These are phyloP conservation scores for Phylloporus arenicola DNA, from an alignment of 768 basidiomycete species.

Conservation along the genomic window DNA sequence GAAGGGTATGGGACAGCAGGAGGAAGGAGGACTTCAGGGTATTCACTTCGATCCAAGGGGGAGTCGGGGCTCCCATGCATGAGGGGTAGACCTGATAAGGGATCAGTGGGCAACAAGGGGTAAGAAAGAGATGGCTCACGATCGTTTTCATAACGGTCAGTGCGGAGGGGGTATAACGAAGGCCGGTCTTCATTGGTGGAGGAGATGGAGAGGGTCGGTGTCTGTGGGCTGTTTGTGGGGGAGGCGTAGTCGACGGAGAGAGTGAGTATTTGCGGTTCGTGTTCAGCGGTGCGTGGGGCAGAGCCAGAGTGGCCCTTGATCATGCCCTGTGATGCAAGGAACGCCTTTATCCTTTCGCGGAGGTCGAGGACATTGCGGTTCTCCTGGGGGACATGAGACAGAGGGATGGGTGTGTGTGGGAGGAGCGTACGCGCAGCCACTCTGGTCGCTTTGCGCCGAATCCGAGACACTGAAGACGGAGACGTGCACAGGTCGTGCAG, in stretches of 20 bases:
- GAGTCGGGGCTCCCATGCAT: slow-evolving; percentile 33
- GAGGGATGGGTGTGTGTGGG: not conserved
- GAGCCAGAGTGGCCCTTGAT: slow-evolving; percentile 83
- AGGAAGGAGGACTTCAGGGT: slow-evolving; percentile 28
- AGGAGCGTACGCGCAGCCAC: slow-evolving; percentile 67
- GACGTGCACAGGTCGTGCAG: slow-evolving; percentile 73
- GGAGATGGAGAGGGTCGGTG: slow-evolving; percentile 42
- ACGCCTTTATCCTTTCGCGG: slow-evolving; percentile 73
- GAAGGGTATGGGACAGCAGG: slow-evolving; percentile 27
- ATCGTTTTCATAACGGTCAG: slow-evolving; percentile 26
- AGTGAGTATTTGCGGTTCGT: slow-evolving; percentile 50
- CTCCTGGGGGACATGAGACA: slow-evolving; percentile 43
- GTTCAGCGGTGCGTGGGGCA: slow-evolving; percentile 52
- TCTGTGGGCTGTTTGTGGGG: slow-evolving; percentile 40
- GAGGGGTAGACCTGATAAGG: slow-evolving; percentile 21
- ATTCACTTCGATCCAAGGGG: slow-evolving; percentile 28
- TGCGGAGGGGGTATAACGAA: slow-evolving; percentile 30
- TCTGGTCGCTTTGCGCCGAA: slow-evolving; percentile 84
- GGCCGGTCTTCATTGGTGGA: slow-evolving; percentile 38
- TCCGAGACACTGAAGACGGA: slow-evolving; percentile 78
- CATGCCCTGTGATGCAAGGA: slow-evolving; percentile 79
- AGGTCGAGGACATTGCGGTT: slow-evolving; percentile 60
- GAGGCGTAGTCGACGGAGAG: slow-evolving; percentile 41
- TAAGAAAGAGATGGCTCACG: slow-evolving; percentile 13
- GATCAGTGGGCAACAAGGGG: not conserved